Evolutionary conservation across 164 flowering plant genomes (phyloP).

Genomic region (Kingdonia uniflora): DNA sequence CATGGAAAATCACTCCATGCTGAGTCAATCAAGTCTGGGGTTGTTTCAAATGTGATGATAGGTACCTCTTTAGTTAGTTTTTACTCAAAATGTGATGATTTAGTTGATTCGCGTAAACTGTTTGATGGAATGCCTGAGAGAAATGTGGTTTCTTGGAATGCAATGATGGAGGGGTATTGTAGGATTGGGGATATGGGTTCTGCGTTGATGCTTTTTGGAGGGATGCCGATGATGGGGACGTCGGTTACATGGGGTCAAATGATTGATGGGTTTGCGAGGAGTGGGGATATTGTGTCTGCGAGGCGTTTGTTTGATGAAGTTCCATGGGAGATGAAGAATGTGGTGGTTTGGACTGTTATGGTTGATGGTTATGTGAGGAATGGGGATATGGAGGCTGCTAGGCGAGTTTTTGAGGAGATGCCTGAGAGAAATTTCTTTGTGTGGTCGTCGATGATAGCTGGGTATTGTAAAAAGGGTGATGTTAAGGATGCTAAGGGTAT

Average conservation of each 20-base stretch:
- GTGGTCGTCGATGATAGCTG: slow-evolving; percentile 71
- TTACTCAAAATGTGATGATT: slow-evolving; percentile 39
- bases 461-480: slow-evolving; percentile 58
- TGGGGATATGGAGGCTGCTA: slow-evolving; percentile 63
- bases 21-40: slow-evolving; percentile 41
- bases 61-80: slow-evolving; percentile 51
- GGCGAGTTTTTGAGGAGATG: slow-evolving; percentile 52
- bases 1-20: slow-evolving; percentile 43
- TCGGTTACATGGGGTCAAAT: slow-evolving; percentile 57
- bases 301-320: slow-evolving; percentile 42
- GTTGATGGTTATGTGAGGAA: slow-evolving; percentile 59
- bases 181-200: slow-evolving; percentile 29
- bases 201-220: slow-evolving; percentile 36
- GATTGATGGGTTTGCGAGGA: slow-evolving; percentile 53
- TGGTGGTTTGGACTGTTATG: slow-evolving; percentile 75
- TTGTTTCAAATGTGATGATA: slow-evolving; percentile 23
- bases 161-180: slow-evolving; percentile 55
- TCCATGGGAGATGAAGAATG: slow-evolving; percentile 43
- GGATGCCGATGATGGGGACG: slow-evolving; percentile 27
- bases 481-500: slow-evolving; percentile 36
- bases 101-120: slow-evolving; percentile 30
- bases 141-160: slow-evolving; percentile 62
- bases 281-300: slow-evolving; percentile 39
- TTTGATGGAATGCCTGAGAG: slow-evolving; percentile 60
- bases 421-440: slow-evolving; percentile 44